Evolutionary conservation across 192 early-diverging fungal species (phyloP), one percentile per base, ranked within the genome.

Genomic region (Umbelopsis vinacea): DNA sequence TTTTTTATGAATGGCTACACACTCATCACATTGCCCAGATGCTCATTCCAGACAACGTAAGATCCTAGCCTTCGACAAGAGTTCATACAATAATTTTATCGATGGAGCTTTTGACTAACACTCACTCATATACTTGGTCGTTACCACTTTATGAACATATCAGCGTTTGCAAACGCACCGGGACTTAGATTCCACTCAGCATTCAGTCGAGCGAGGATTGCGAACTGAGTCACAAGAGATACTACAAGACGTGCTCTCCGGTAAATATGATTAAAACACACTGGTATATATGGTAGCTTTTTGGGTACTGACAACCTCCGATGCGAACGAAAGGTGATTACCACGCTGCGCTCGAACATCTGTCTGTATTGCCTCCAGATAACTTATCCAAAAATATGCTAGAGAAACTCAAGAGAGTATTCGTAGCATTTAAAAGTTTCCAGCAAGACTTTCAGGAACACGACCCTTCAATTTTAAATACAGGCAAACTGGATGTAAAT

Each of bases 341-440:
- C 53, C 53, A 54, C 11, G 11, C 12, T 54, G 53, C 53, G 7
- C 23, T 22, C 26, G 53, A 54, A 3, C 9, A 14, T 22, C 53
- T 54, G 22, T 8, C 12, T 3, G 23, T 22, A 14, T 54, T 8
- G 4, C 23, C 53, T 14, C 11, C 53, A 54, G 23, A n/a, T 11
- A 26, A 6, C 5, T 43, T 54, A 8, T 14, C 21, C 1, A 26
- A 12, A 5, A 22, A 4, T 0, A 54, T 17, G 33, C 23, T 35
- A 63, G 57, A 29, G 12, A 63, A 63, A 29, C 53, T 54, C 21
- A 26, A 26, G 22, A 26, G 26, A 54, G 53, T 54, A 54, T 54
- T 54, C 11, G 40, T 43, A 11, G 6, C 40, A 12, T 43, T 4
- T 12, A 43, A 4, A 43, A 43, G 40, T 43, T 43, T 43, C 40